phyloP scores from a whole-genome alignment of 2,329 filamentous ascomycete species.

The Karstenula rhodostoma region DNA sequence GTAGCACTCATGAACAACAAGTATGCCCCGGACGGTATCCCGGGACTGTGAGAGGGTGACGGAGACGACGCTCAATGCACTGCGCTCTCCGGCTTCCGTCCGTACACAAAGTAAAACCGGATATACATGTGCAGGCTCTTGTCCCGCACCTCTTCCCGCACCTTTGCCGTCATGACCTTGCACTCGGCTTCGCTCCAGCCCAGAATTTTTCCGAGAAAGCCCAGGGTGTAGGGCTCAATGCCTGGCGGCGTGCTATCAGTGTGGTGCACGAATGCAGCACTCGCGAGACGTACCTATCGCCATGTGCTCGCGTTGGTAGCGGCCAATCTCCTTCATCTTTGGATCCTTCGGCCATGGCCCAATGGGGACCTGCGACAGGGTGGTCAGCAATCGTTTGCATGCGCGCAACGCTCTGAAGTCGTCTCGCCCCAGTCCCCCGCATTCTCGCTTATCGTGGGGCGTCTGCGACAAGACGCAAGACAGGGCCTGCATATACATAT shows the following conservation, averaged over 20 bases:
- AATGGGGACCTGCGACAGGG: constrained; percentile 36
- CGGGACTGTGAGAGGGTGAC: too few species aligned
- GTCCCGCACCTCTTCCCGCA: constrained; percentile 41
- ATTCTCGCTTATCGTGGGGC: constrained; percentile 12
- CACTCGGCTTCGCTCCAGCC: constrained; percentile 48
- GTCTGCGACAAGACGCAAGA: neutral
- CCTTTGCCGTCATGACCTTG: constrained; percentile 44
- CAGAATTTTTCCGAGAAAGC: constrained; percentile 45
- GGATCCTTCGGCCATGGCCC: constrained; percentile 58
- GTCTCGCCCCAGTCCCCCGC: neutral
- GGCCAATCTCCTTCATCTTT: constrained; percentile 60
- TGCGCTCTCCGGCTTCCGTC: constrained; percentile 36
- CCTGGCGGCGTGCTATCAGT: constrained; percentile 16
- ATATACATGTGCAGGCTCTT: constrained; percentile 42
- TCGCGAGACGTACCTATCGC: constrained; percentile 29
- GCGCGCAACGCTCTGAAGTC: neutral
- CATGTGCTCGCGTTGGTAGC: constrained; percentile 50
- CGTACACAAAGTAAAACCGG: constrained; percentile 46
- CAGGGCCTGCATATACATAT: neutral
- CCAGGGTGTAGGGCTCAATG: constrained; percentile 47
- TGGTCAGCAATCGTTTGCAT: neutral
- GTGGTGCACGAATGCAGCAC: neutral
- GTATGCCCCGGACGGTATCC: neutral
- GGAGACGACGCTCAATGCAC: constrained; percentile 11
- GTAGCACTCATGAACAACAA: neutral